Base-by-base conservation (phyloP, 1,284 basidiomycete genomes). In the Thelephora terrestris region DNA sequence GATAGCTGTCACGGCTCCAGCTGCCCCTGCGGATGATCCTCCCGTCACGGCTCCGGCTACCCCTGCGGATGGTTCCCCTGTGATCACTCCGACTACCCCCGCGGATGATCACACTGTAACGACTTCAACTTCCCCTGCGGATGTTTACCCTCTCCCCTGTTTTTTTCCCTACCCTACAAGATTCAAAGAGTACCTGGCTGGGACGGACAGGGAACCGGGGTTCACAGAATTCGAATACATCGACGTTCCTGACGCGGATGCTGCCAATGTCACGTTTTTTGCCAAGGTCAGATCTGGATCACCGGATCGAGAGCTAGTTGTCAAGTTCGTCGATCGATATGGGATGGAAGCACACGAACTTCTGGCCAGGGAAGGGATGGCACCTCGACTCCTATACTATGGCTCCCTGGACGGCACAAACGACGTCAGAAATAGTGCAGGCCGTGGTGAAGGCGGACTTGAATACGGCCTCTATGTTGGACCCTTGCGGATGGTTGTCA, bases 281-380 rank as follows among this genome's bases (percentile, higher is more conserved):
- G 52, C 44, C 12, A 5, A 40, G 12, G 23, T 24, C 23, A 20
- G 10, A n/a, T 17, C 17, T 16, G 10, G 10, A n/a, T 17, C 17
- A 34, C 43, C 24, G 20, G 7, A 5, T 14, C 10, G 34, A 43
- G 23, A 40, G 36, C 16, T 47, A 7, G 46, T 47, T n/a, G 58
- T 59, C 47, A 56, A 56, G 44, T 58, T 57, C 42, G 52, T 54
- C 34, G 34, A 50, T 24, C 39, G 37, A 10, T 60, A 60, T 43
- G 39, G 54, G 43, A 35, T 12, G 16, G 48, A 43, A 12, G 57
- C 50, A 23, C 58, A 60, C 46, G 20, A 27, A 7, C 23, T 52
- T 5, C 50, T 60, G 18, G 56, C 53, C 7, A 17, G 40, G n/a
- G 12, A 18, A 2, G 44, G 45, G n/a, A 46, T 49, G 5, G 59